Evolutionary conservation across 331 rosid genomes (phyloP), one percentile per base, ranked within the genome.

Genomic region (Pyracantha coccinea): DNA sequence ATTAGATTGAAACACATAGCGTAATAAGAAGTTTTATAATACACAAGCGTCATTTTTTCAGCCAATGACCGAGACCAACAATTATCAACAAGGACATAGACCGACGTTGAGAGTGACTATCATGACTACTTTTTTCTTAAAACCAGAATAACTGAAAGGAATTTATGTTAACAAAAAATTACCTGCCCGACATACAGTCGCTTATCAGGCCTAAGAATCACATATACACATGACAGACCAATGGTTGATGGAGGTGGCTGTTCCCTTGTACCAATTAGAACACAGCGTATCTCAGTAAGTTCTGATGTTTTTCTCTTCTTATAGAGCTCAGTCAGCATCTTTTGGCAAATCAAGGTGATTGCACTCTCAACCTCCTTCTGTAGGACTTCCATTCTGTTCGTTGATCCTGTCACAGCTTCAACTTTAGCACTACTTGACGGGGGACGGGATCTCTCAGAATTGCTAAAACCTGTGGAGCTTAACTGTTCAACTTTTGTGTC

Each of bases 161-260:
- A 67, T 60, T 52, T 20, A 32, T 74, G 68, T 61, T 11, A 38
- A 45, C 44, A 55, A 68, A 63, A 61, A 73, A 47, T 55, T 89
- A 94, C 97, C 99, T 94, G 87, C 81, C 97, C 97, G 4, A 94
- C 89, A 5, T 94, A 94, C 23, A 94, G 82, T 75, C 84, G 90
- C 54, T 85, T 83, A 79, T 94, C 96, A 16, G 93, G 87, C 77
- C 90, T 87, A 62, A 94, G 82, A 73, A 94, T 92, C 72, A 94
- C 91, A 69, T 94, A 92, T 77, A 92, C 97, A 41, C 97, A 83
- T 20, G 99, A 92, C 80, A 91, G 89, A 72, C 99, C 99, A 33
- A 94, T 72, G 27, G 96, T 88, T 29, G 95, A 90, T 6, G 97
- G 99, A 79, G 99, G 99, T 13, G 99, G 99, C 73, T 77, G 86